Base-by-base conservation (phyloP, 768 basidiomycete species). In the Porphyrellus cyaneotinctus region DNA sequence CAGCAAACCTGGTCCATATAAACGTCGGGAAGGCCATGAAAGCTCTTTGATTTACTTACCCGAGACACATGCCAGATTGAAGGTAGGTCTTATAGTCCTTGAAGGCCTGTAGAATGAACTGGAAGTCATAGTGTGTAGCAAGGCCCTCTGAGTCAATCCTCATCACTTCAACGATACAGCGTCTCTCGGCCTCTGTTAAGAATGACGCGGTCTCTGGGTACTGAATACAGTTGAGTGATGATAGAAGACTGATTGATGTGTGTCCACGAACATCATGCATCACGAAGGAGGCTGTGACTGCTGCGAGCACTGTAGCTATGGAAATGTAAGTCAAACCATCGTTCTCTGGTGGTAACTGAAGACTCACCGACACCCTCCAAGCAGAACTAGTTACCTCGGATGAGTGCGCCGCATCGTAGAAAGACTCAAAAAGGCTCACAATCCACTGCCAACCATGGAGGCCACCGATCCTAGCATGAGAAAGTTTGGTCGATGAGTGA, bases 371-470 rank as follows among this genome's bases (percentile, higher is more conserved):
- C 10, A 20, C 45, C 47, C 36, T 47, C 47, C 17, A 37, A 24
- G 18, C 36, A 38, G 18, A 47, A 47, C 47, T 47, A 15, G 26
- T 47, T 15, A 10, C 36, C 32, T 36, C 9, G 17, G 13, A 6
- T 47, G 36, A 47, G 36, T 47, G 14, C 12, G 18, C 7, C 15
- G 24, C 12, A 26, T n/a, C 26, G 11, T 7, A 28, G 4, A 15
- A 28, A 20, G 22, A 9, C 7, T 14, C 7, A 8, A 1, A 20
- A 15, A 15, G 8, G 20, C 47, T 47, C 36, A 38, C 47, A 5
- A 38, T 47, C 47, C 36, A 47, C 18, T 47, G 47, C 47, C 47
- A 47, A 20, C 47, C 47, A n/a, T 30, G 47, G 14, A 47, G 47
- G 11, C 47, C 47, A 15, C 47, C 47, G 5, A 47, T 20, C 17